Evolutionary conservation across 2,329 filamentous ascomycete genomes (phyloP).

Genomic region (Phialophora tarda): DNA sequence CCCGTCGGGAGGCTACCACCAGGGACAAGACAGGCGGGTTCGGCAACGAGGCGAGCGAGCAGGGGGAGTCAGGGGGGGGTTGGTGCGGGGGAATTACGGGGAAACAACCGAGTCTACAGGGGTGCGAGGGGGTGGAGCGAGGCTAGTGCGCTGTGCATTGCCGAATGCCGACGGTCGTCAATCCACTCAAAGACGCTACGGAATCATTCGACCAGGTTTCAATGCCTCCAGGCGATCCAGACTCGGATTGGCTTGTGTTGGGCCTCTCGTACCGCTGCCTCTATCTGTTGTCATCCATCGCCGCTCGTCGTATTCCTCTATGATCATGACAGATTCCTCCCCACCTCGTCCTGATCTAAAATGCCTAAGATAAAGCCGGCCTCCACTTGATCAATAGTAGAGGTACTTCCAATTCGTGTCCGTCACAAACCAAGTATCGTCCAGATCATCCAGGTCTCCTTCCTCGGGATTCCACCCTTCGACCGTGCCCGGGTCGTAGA

Average conservation of each 20-base stretch:
- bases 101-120: neutral
- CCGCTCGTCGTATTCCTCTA: neutral
- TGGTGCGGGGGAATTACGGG: neutral
- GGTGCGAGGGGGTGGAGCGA: neutral
- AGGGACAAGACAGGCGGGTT: neutral
- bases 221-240: neutral
- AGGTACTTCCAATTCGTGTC: slow-evolving; percentile 1
- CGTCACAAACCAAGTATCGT: neutral
- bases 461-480: neutral
- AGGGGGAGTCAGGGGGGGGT: neutral
- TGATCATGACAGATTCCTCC: neutral
- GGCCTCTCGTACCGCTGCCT: neutral
- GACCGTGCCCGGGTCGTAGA: neutral
- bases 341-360: neutral
- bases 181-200: neutral
- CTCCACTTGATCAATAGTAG: neutral
- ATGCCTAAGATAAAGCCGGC: neutral
- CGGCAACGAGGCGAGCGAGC: neutral
- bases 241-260: neutral
- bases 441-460: neutral
- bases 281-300: neutral
- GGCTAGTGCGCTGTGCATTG: neutral
- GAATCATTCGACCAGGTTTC: neutral
- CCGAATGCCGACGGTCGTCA: neutral
- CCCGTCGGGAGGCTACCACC: neutral